Evolutionary conservation across 345 rosid species (phyloP).

Genomic region (Durio zibethinus): DNA sequence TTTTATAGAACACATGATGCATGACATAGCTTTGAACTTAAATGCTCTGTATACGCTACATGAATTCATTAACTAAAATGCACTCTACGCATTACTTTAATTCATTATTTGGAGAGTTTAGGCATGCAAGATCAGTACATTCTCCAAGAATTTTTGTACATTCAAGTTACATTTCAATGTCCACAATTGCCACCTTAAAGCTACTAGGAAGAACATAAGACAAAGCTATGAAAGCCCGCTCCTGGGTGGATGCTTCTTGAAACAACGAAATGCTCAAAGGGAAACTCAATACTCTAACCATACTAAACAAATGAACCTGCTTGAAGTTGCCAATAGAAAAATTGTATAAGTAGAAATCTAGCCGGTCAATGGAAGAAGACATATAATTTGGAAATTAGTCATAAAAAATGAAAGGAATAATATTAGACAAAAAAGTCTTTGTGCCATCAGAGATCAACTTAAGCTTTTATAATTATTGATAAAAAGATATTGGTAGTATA

Average conservation of each 20-base stretch:
- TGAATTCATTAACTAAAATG: background rate
- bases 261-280: background rate
- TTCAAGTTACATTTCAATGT: background rate
- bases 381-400: background rate
- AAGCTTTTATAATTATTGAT: background rate
- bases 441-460: background rate
- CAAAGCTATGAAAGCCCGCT: background rate
- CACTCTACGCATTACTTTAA: background rate
- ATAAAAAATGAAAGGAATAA: background rate
- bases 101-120: conserved; percentile 5
- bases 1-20: background rate
- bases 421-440: background rate
- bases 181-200: background rate
- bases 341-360: background rate
- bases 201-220: background rate
- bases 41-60: background rate
- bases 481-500: background rate
- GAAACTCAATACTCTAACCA: background rate
- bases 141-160: background rate
- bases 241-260: background rate
- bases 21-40: background rate
- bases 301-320: background rate
- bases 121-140: background rate
- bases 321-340: background rate
- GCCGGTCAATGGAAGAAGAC: background rate